Percentiles rank a stretch among this genome's conserved stretches.
These are phyloP conservation scores for Nitzschia putrida DNA, from an alignment of 108 stramenopile genomes.

Conservation along the genomic window DNA sequence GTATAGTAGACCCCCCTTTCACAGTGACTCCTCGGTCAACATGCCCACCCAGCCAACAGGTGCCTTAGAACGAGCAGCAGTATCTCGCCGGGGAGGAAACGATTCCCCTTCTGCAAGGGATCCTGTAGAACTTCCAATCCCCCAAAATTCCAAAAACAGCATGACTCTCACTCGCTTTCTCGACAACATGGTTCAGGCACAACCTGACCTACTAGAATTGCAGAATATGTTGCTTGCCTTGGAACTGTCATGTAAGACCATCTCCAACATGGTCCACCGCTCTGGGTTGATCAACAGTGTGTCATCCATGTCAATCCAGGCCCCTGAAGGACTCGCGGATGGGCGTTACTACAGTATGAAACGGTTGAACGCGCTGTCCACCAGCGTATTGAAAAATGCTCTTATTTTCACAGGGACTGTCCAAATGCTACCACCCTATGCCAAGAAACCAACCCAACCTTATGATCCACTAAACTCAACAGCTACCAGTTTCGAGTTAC, in stretches of 20 bases:
- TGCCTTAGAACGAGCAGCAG: no score
- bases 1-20: no score
- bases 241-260: constrained; percentile 95
- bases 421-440: constrained; percentile 66
- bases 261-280: constrained; percentile 84
- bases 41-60: no score
- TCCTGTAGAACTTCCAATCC: not conserved
- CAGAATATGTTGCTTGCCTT: constrained; percentile 75
- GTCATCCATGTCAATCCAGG: constrained; percentile 1
- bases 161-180: constrained; percentile 57
- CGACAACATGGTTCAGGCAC: constrained; percentile 46
- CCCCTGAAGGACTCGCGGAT: constrained; percentile 43
- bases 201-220: constrained; percentile 59
- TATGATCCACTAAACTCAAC: not conserved
- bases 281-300: constrained; percentile 45
- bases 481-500: not conserved
- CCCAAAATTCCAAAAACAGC: constrained; percentile 2
- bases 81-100: no score
- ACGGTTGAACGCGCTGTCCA: constrained; percentile 95
- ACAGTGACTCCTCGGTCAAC: no score
- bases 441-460: constrained; percentile 16
- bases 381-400: constrained; percentile 94
- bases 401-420: constrained; percentile 84
- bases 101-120: no score
- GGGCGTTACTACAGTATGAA: constrained; percentile 91